Conservation (phyloP, 805 yeast genomes). For the Zygotorulaspora danielsina region DNA sequence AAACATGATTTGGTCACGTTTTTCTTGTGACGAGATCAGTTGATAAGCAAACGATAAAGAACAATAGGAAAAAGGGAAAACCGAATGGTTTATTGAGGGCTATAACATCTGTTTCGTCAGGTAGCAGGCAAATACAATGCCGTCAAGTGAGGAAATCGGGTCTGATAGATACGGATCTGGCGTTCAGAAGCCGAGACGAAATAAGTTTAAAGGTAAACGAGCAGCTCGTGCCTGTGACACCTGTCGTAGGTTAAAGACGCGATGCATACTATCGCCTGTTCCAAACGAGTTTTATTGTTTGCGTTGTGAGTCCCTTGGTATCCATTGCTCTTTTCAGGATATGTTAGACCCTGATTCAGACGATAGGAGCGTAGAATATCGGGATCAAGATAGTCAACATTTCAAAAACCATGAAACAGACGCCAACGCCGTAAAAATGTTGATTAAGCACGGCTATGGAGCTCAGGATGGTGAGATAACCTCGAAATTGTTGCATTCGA, state of each 20-base stretch:
- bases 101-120: no score
- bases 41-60: no score
- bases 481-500: constrained; percentile 16
- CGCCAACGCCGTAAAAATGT: constrained; percentile 16
- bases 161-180: constrained; percentile 6
- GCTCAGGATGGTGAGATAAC: constrained; percentile 14
- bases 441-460: constrained; percentile 18
- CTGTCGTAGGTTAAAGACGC: constrained; percentile 55
- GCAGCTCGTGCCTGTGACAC: constrained; percentile 51
- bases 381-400: constrained; percentile 1
- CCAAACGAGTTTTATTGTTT: constrained; percentile 48
- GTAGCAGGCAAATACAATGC: no score
- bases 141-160: constrained; percentile 9
- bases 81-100: no score
- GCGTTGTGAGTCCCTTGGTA: constrained; percentile 51
- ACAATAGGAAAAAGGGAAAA: no score
- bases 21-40: no score
- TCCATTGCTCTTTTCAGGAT: constrained; percentile 49
- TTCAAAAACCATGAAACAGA: constrained; percentile 4
- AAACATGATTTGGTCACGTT: no score
- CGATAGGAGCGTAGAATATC: neutral
- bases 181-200: constrained; percentile 12
- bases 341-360: constrained; percentile 4
- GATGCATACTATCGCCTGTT: constrained; percentile 51
- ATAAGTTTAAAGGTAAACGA: constrained; percentile 25